Base-by-base conservation (phyloP, 139 green algal species). In the Bryopsis sp. region DNA sequence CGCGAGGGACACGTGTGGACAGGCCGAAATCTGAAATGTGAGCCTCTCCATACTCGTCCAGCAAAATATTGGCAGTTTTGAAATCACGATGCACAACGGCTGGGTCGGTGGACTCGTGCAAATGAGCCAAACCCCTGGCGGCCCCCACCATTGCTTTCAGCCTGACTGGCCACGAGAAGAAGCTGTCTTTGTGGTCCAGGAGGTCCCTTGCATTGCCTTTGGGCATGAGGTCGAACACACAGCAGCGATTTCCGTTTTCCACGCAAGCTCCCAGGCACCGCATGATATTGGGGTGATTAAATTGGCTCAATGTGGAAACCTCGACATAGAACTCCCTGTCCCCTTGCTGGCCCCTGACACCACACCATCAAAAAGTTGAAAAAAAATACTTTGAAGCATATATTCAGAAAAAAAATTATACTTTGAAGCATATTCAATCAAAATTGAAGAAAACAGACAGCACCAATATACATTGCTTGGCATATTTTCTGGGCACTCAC, bases 11-110 rank as follows among this genome's bases (percentile, higher is more conserved):
- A 6, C 37, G 35, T 58, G 2, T 58, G 2, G 76, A 79, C 47
- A 86, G 63, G 19, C 82, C 82, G 71, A 88, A 86, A 35, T 88
- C 82, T 29, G 68, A 76, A 15, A 88, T 61, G 28, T 77, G 68
- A 1, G 71, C 81, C 72, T 74, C 61, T 58, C 61, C 78, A 47
- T 66, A 31, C 35, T 74, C 8, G 33, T 85, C 80, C 31, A 87
- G 66, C 33, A 85, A 60, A 26, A 87, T 78, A 64, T 87, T 85
- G 36, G 60, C 66, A 2, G 81, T 80, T 35, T 84, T 87, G 59
- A 88, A 74, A 50, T 88, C 82, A n/a, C 82, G 46, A 58, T 88
- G 85, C 22, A 88, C 64, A 69, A 84, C 69, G 31, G 60, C 37
- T 22, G 57, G 71, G 31, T 73, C 48, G 2, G 38, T 57, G 29